A percentile compares a stretch with the other conserved stretches of the same genome.
These are phyloP conservation scores for Mycena haematopus DNA, from an alignment of 768 basidiomycete species.

Conservation along the genomic window DNA sequence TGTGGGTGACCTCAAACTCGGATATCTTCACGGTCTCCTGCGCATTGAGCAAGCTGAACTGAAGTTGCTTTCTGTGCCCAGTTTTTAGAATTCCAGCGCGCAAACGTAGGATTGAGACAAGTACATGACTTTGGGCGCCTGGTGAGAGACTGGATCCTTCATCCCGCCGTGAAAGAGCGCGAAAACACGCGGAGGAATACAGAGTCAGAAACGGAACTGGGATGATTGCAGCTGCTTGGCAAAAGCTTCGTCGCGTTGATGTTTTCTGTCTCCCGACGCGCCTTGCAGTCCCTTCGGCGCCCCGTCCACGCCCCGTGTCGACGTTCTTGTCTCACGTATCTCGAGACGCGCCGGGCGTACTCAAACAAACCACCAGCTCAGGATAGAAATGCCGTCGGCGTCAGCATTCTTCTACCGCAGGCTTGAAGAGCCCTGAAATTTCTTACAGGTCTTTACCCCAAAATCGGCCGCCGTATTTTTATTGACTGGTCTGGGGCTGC, in stretches of 20 bases:
- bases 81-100: slow-evolving; percentile 17
- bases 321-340: slow-evolving; percentile 11
- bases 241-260: not conserved
- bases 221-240: too few species aligned
- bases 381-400: slow-evolving; percentile 23
- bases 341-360: slow-evolving; percentile 23
- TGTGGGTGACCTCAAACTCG: slow-evolving; percentile 94
- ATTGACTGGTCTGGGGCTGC: slow-evolving; percentile 80
- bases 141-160: slow-evolving; percentile 84
- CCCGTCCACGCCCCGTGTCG: slow-evolving; percentile 7
- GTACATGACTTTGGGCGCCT: slow-evolving; percentile 85
- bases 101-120: slow-evolving; percentile 29
- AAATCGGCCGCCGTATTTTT: slow-evolving; percentile 84
- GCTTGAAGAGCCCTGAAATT: slow-evolving; percentile 1
- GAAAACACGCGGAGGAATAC: not conserved
- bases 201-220: slow-evolving; percentile 6
- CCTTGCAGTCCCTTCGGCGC: slow-evolving; percentile 1
- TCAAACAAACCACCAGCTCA: not conserved
- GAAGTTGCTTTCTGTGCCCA: slow-evolving; percentile 82
- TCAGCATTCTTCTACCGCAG: slow-evolving; percentile 6
- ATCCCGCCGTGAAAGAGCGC: slow-evolving; percentile 42
- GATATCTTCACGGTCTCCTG: slow-evolving; percentile 96
- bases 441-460: slow-evolving; percentile 87
- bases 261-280: slow-evolving; percentile 25
- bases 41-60: slow-evolving; percentile 92